These are phyloP conservation scores for Acidomyces sp. DNA, from an alignment of 495 filamentous ascomycete species.

Conservation along the genomic window DNA sequence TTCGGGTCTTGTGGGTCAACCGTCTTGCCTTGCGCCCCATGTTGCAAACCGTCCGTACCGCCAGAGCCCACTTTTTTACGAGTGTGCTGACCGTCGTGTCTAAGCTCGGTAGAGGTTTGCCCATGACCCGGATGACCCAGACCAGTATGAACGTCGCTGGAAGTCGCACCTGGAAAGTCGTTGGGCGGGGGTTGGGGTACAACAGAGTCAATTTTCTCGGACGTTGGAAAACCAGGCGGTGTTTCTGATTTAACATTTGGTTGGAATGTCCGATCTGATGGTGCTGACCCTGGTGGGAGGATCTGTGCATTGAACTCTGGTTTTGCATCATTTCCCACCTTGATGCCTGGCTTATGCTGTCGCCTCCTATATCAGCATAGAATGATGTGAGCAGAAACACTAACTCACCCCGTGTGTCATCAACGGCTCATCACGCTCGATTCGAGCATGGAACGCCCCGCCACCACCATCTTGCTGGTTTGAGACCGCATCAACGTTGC, in stretches of 20 bases:
- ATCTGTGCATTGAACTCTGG: conserved; percentile 53
- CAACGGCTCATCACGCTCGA: conserved; percentile 39
- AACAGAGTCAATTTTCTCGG: conserved; percentile 29
- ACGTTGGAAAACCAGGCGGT: conserved; percentile 34
- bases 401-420: conserved; percentile 43
- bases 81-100: conserved; percentile 37
- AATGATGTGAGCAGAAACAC: neutral
- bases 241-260: conserved; percentile 39
- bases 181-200: conserved; percentile 28
- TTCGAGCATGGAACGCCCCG: conserved; percentile 41
- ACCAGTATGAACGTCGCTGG: conserved; percentile 45
- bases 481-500: conserved; percentile 42
- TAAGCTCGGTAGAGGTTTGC: conserved; percentile 44
- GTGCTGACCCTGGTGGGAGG: conserved; percentile 51
- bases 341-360: conserved; percentile 54
- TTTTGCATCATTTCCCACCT: conserved; percentile 43
- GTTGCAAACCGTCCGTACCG: conserved; percentile 43
- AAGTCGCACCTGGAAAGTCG: conserved; percentile 54
- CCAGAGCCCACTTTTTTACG: conserved; percentile 40
- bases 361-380: conserved; percentile 5
- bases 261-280: conserved; percentile 44
- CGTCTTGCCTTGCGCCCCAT: conserved; percentile 1
- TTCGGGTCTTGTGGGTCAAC: conserved; percentile 18
- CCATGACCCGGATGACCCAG: conserved; percentile 50
- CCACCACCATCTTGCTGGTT: conserved; percentile 26